Evolutionary conservation across 352 stramenopile genomes (phyloP).

Genomic region (Elongisporangium anandrum): DNA sequence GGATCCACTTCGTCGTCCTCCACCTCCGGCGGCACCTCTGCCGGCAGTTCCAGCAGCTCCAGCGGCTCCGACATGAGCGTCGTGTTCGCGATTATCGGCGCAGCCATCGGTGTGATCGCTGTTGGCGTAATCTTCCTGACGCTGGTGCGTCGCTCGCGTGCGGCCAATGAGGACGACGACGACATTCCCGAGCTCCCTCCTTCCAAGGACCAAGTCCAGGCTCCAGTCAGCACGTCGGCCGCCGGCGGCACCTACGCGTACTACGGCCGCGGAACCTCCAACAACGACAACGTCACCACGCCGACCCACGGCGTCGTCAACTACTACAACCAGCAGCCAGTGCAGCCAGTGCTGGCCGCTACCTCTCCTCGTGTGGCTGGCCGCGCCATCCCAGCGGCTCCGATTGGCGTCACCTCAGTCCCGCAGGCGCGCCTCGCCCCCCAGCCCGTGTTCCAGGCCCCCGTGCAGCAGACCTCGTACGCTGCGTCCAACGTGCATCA

Average conservation of each 20-base stretch:
- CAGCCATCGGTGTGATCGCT: slow-evolving; percentile 73
- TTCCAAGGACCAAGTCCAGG: slow-evolving; percentile 24
- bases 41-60: slow-evolving; percentile 9
- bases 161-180: slow-evolving; percentile 52
- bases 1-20: slow-evolving; percentile 14
- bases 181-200: slow-evolving; percentile 34
- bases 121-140: slow-evolving; percentile 76
- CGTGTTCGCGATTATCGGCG: slow-evolving; percentile 73
- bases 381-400: slow-evolving; percentile 33
- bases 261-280: slow-evolving; percentile 12
- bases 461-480: not conserved
- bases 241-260: slow-evolving; percentile 21
- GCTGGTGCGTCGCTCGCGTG: slow-evolving; percentile 67
- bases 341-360: slow-evolving; percentile 24
- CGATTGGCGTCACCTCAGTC: slow-evolving; percentile 13
- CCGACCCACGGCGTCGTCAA: slow-evolving; percentile 31
- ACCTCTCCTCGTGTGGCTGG: slow-evolving; percentile 39
- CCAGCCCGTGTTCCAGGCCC: slow-evolving; percentile 2
- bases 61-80: slow-evolving; percentile 59
- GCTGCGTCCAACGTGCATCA: slow-evolving; percentile 2
- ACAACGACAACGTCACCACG: slow-evolving; percentile 12
- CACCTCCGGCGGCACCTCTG: slow-evolving; percentile 8
- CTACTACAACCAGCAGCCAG: slow-evolving; percentile 55
- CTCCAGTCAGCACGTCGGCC: slow-evolving; percentile 24
- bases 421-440: slow-evolving; percentile 3